Evolutionary conservation across 1,139 yeast genomes (phyloP).

Genomic region (Suhomyces terraborum): DNA sequence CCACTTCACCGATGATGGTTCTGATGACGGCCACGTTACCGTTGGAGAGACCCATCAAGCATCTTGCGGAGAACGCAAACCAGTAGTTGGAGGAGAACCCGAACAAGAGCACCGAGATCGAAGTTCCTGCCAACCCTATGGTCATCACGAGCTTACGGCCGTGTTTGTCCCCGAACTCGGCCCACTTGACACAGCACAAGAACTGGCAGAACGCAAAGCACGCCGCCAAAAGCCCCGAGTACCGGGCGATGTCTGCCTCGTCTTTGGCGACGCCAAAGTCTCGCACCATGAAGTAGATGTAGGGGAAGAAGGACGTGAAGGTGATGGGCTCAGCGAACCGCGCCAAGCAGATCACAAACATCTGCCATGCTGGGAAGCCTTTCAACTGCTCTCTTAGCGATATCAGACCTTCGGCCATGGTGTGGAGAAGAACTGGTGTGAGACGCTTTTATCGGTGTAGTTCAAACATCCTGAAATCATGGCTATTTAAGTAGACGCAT

Average conservation of each 20-base stretch:
- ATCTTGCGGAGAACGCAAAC: constrained; percentile 36
- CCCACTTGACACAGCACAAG: constrained; percentile 41
- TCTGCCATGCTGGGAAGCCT: constrained; percentile 41
- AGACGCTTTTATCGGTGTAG: too few species aligned
- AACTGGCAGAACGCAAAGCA: constrained; percentile 42
- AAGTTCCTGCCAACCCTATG: constrained; percentile 36
- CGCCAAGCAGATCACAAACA: constrained; percentile 33
- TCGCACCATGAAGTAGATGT: constrained; percentile 42
- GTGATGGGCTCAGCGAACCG: constrained; percentile 43
- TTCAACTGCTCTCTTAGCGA: constrained; percentile 28
- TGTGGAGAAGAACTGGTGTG: background rate
- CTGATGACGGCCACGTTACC: constrained; percentile 43
- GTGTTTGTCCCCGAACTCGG: constrained; percentile 32
- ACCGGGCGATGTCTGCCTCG: constrained; percentile 37
- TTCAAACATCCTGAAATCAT: too few species aligned
- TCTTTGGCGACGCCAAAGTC: constrained; percentile 39
- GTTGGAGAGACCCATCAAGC: constrained; percentile 36
- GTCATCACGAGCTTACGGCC: constrained; percentile 39
- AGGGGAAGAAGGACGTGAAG: constrained; percentile 43
- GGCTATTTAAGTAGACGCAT: too few species aligned
- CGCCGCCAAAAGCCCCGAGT: constrained; percentile 42
- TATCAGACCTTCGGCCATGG: background rate
- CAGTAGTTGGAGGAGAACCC: constrained; percentile 39
- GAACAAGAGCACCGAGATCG: constrained; percentile 30
- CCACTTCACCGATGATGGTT: constrained; percentile 43